Evolutionary conservation across 2,329 filamentous ascomycete genomes (phyloP).

Genomic region (Alternaria incomplexa): DNA sequence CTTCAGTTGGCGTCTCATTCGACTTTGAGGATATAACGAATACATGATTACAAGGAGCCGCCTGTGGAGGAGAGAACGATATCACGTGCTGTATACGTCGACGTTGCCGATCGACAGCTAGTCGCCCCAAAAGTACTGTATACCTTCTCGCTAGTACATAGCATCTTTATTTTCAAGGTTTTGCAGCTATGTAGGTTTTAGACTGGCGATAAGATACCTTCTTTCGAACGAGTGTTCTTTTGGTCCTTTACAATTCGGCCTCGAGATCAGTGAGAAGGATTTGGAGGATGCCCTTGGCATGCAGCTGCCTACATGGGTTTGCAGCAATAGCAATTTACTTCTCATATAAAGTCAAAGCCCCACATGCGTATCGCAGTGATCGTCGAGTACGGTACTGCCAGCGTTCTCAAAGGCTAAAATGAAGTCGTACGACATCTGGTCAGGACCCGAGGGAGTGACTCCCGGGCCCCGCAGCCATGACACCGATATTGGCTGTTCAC

Average conservation of each 20-base stretch:
- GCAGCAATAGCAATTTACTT: background rate
- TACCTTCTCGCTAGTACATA: background rate
- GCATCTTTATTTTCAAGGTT: background rate
- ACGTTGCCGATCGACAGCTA: background rate
- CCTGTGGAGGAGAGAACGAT: background rate
- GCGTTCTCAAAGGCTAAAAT: background rate
- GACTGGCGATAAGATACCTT: background rate
- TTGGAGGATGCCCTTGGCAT: background rate
- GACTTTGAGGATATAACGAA: background rate
- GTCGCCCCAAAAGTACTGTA: accelerated
- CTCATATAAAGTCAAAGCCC: background rate
- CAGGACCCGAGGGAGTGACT: background rate
- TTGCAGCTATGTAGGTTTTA: background rate
- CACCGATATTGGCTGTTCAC: background rate
- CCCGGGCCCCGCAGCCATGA: background rate
- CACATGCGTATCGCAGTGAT: background rate
- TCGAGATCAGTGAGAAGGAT: background rate
- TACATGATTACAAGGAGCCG: background rate
- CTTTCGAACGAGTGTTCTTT: too few species aligned
- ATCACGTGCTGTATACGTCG: background rate
- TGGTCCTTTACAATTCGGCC: too few species aligned
- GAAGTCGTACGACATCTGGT: background rate
- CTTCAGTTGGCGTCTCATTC: background rate
- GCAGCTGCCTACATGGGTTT: background rate
- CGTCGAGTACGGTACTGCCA: background rate